These are phyloP conservation scores for Lentinula edodes DNA, from an alignment of 768 basidiomycete species.

Conservation along the genomic window DNA sequence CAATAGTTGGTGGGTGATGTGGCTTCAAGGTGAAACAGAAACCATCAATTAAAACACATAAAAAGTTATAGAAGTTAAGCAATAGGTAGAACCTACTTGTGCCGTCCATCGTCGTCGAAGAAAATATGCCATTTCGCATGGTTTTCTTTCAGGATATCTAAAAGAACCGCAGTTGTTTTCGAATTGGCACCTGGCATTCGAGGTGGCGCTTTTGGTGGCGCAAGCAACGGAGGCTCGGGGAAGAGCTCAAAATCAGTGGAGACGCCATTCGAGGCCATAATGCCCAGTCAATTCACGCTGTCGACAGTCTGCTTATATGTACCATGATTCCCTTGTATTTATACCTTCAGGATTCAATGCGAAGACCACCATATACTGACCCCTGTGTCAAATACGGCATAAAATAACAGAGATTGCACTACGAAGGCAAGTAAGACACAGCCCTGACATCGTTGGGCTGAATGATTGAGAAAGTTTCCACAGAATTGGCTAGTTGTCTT, in stretches of 20 bases:
- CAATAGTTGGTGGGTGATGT: conserved; percentile 52
- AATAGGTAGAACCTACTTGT: conserved; percentile 36
- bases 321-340: too few species aligned
- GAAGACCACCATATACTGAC: not conserved
- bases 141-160: conserved; percentile 38
- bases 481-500: not conserved
- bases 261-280: not conserved
- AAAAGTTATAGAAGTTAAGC: too few species aligned
- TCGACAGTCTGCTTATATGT: too few species aligned
- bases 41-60: not conserved
- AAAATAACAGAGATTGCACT: not conserved
- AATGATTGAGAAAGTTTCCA: too few species aligned
- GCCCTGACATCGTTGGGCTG: not conserved
- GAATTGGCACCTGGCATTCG: conserved; percentile 6
- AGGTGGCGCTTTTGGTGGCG: not conserved
- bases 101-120: conserved; percentile 32
- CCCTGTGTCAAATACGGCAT: not conserved
- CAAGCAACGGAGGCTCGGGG: not conserved
- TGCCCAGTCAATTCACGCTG: not conserved
- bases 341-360: too few species aligned
- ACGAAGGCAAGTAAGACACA: not conserved
- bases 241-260: not conserved
- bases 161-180: conserved; percentile 24
- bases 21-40: conserved; percentile 24
- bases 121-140: conserved; percentile 44